Evolutionary conservation across 75 land plant genomes (phyloP).

Genomic region (Picea sitchensis): DNA sequence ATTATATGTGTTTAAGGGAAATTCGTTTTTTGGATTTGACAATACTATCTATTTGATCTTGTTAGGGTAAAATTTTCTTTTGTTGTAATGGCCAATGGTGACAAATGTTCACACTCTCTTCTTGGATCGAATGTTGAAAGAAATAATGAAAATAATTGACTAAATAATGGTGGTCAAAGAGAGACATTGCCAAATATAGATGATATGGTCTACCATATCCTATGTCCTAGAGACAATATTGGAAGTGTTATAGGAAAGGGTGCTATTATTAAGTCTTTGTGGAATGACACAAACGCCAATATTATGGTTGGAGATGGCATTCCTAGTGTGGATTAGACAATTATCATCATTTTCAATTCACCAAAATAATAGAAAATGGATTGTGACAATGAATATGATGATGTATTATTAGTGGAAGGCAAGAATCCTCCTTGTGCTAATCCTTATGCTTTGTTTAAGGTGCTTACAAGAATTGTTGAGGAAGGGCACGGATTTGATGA

Average conservation of each 20-base stretch:
- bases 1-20: too few relatives aligned
- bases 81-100: not conserved
- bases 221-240: slow-evolving; percentile 61
- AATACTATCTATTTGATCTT: too few relatives aligned
- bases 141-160: slow-evolving; percentile 22
- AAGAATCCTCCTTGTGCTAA: slow-evolving; percentile 36
- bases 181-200: slow-evolving; percentile 7
- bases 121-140: slow-evolving; percentile 10
- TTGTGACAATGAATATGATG: not conserved
- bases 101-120: slow-evolving; percentile 30
- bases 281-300: slow-evolving; percentile 70
- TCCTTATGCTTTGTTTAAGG: slow-evolving; percentile 71
- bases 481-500: slow-evolving; percentile 12
- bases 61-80: too few relatives aligned
- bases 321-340: slow-evolving; percentile 73
- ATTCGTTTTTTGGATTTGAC: too few relatives aligned
- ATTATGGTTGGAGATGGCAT: slow-evolving; percentile 66
- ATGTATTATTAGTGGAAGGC: slow-evolving; percentile 12
- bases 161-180: slow-evolving; percentile 15
- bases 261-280: slow-evolving; percentile 63
- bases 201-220: slow-evolving; percentile 64
- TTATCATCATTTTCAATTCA: slow-evolving; percentile 50
- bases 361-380: slow-evolving; percentile 3
- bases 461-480: slow-evolving; percentile 47
- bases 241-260: slow-evolving; percentile 82